phyloP scores from a whole-genome alignment of 2,329 filamentous ascomycete genomes.

The Cryoendolithus antarcticus region DNA sequence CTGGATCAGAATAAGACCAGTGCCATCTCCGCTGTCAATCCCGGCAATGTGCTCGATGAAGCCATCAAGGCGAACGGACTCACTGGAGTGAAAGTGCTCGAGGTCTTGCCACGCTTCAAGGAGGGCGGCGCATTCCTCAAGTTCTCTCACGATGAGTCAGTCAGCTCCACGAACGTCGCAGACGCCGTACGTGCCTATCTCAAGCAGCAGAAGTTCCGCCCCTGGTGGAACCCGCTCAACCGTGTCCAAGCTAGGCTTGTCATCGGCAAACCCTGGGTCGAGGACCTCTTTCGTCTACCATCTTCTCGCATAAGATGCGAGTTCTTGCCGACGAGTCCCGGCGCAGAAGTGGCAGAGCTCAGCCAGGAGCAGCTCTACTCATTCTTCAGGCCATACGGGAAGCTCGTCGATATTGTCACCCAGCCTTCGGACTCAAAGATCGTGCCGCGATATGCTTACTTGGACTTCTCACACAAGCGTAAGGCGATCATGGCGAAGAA shows the following conservation, averaged over 20 bases:
- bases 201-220: conserved; percentile 58
- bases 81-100: conserved; percentile 51
- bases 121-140: conserved; percentile 93
- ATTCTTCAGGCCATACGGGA: conserved; percentile 80
- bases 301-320: conserved; percentile 67
- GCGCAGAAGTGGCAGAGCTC: conserved; percentile 61
- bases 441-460: conserved; percentile 62
- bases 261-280: conserved; percentile 78
- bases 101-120: conserved; percentile 72
- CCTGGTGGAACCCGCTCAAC: conserved; percentile 81
- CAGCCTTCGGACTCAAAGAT: conserved; percentile 81
- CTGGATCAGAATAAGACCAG: conserved; percentile 39
- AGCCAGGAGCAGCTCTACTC: conserved; percentile 79
- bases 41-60: conserved; percentile 40
- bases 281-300: conserved; percentile 77
- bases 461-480: conserved; percentile 63
- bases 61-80: conserved; percentile 17
- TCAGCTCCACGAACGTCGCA: conserved; percentile 44
- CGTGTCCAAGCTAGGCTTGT: conserved; percentile 62
- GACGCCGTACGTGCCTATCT: conserved; percentile 51
- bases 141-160: conserved; percentile 47
- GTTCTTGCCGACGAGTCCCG: conserved; percentile 63
- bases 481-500: conserved; percentile 82
- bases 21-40: conserved; percentile 44
- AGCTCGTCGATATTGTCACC: conserved; percentile 70